These are phyloP conservation scores for Conticribra weissflogii DNA, from an alignment of 108 stramenopile genomes.

Conservation along the genomic window DNA sequence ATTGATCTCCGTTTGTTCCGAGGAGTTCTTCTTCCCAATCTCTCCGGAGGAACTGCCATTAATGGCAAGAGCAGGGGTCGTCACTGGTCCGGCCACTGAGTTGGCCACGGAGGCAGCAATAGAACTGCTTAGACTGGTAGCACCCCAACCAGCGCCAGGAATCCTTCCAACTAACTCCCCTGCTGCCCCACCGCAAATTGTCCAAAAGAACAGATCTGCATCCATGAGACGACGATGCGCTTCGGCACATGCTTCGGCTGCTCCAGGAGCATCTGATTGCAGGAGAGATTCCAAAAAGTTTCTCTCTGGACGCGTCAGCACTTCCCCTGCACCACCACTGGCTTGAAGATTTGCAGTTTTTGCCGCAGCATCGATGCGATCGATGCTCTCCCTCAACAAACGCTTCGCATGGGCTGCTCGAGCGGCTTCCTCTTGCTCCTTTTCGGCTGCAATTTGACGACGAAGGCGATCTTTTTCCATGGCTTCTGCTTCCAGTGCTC, in stretches of 20 bases:
- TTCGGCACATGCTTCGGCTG: conserved; percentile 21
- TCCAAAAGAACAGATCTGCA: conserved; percentile 35
- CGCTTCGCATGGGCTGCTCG: conserved; percentile 2
- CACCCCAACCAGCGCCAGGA: conserved; percentile 15
- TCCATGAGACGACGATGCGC: conserved; percentile 24
- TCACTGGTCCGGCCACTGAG: neutral
- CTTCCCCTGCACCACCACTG: too few species aligned
- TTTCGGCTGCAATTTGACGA: neutral
- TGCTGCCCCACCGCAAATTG: conserved; percentile 17
- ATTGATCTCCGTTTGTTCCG: neutral
- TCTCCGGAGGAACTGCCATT: neutral
- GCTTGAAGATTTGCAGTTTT: too few species aligned
- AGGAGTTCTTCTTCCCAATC: neutral
- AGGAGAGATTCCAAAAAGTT: conserved; percentile 33
- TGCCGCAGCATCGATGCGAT: conserved; percentile 2
- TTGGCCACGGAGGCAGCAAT: neutral
- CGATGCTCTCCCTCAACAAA: conserved; percentile 7
- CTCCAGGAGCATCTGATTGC: conserved; percentile 23
- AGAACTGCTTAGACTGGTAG: neutral
- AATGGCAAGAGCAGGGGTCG: neutral
- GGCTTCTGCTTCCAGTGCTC: conserved; percentile 12
- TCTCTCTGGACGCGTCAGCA: conserved; percentile 24
- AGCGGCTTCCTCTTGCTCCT: neutral
- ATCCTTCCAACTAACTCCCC: conserved; percentile 12
- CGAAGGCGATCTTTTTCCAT: neutral